Base-by-base conservation (phyloP, 768 basidiomycete genomes). In the Lactarius akahatsu region DNA sequence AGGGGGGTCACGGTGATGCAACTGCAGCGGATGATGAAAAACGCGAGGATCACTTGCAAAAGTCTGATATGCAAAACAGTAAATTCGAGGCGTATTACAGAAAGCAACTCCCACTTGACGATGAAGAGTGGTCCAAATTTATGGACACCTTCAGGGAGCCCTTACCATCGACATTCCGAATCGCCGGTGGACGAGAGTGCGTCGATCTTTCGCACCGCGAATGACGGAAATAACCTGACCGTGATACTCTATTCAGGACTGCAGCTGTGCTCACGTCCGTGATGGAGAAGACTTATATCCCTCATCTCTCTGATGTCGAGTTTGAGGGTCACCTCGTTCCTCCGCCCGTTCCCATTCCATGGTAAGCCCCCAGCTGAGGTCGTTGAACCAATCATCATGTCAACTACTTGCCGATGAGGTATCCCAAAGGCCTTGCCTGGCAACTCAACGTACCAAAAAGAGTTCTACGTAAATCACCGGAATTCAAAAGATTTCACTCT, bases 361-460 rank as follows among this genome's bases (percentile, higher is more conserved):
- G 97, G 97, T 94, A 71, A 67, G 80, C 67, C 18, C 50, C 50
- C 2, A 57, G 47, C 30, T 45, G 30, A 9, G 7, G 10, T 40
- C 32, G 3, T 41, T 36, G 3, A 38, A 32, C 16, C 64, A 20
- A 62, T 43, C 56, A 59, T 63, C 65, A 36, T 43, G n/a, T 55
- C 52, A 41, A 47, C 41, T 23, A 56, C 62, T 34, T 57, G 40
- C 23, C 66, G 50, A 58, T 50, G 41, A 94, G 94, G 94, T 98
- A 97, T 77, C 95, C 96, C 13, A 90, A 90, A 13, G 89, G 89
- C n/a, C 83, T 97, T 15, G 97, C 92, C 11, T 99, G 97, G 97
- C 94, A 97, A 71, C 86, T 98, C 75, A 92, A 95, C 71, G 90
- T 96, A 1, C 84, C 92, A 10, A 98, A 98, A 76, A 87, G 89